Conservation (phyloP, 352 stramenopile species). For the Globisporangium carolinianum region DNA sequence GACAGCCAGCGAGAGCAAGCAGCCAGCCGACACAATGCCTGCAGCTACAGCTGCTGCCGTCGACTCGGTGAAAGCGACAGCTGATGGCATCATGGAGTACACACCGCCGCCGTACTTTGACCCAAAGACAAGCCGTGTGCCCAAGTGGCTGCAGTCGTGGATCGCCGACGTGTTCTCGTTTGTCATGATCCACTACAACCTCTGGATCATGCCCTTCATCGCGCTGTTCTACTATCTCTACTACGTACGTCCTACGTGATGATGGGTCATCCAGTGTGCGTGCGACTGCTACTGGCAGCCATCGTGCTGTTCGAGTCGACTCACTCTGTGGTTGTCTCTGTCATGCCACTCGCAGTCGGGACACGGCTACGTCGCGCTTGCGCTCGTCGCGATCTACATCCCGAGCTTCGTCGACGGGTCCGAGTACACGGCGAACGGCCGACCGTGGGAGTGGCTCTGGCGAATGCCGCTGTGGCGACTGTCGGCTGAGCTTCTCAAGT, state of each 20-base stretch:
- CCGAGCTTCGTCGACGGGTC: slow-evolving; percentile 34
- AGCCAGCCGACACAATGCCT: not conserved
- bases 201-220: slow-evolving; percentile 27
- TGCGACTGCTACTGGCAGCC: not conserved
- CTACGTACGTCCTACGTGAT: slow-evolving; percentile 4
- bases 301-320: not conserved
- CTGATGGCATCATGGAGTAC: slow-evolving; percentile 8
- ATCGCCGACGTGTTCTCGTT: slow-evolving; percentile 29
- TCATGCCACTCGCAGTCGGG: not conserved
- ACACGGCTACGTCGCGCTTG: slow-evolving; percentile 21
- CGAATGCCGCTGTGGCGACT: slow-evolving; percentile 27
- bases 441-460: slow-evolving; percentile 30
- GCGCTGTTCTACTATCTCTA: slow-evolving; percentile 30
- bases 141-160: slow-evolving; percentile 19
- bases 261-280: not conserved
- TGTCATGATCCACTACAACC: slow-evolving; percentile 40
- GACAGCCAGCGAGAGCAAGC: too few species aligned
- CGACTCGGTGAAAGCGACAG: too few species aligned
- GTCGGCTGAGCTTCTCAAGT: slow-evolving; percentile 13
- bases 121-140: slow-evolving; percentile 16
- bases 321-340: too few species aligned
- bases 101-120: slow-evolving; percentile 25
- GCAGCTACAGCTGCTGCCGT: not conserved
- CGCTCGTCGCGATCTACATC: slow-evolving; percentile 34
- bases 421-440: slow-evolving; percentile 28